phyloP scores from a whole-genome alignment of 306 rosid species.

The Lathyrus tuberosus region DNA sequence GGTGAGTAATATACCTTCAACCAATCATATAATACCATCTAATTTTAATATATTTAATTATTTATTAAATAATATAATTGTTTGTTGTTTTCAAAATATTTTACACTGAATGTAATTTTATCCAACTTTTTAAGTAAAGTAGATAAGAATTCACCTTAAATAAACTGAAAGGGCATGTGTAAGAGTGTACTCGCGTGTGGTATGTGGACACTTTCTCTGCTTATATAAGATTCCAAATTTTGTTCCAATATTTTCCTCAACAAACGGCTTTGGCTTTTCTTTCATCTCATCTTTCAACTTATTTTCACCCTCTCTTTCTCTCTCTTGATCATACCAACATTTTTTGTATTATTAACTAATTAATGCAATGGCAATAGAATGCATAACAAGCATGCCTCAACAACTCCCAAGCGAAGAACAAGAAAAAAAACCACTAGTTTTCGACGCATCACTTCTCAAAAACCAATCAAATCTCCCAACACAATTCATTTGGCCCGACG shows the following conservation, averaged over 20 bases:
- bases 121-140: no score
- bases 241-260: conserved; percentile 58
- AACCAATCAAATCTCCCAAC: conserved; percentile 57
- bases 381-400: conserved; percentile 56
- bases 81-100: no score
- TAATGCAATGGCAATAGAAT: conserved; percentile 71
- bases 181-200: conserved; percentile 15
- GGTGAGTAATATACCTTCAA: no score
- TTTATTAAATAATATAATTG: no score
- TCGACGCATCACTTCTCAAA: conserved; percentile 69
- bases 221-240: conserved; percentile 74
- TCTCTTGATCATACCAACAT: conserved; percentile 1
- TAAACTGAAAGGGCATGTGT: no score
- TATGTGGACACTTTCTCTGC: neutral
- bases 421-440: conserved; percentile 49
- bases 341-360: neutral
- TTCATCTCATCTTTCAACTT: conserved; percentile 59
- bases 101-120: no score
- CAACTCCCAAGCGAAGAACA: conserved; percentile 40
- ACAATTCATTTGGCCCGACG: conserved; percentile 92
- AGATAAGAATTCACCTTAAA: no score
- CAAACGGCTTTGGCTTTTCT: conserved; percentile 88
- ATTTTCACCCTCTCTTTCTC: conserved; percentile 26
- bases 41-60: no score
- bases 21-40: no score